Conservation (phyloP, 495 filamentous ascomycete genomes). For the Tuber brumale region DNA sequence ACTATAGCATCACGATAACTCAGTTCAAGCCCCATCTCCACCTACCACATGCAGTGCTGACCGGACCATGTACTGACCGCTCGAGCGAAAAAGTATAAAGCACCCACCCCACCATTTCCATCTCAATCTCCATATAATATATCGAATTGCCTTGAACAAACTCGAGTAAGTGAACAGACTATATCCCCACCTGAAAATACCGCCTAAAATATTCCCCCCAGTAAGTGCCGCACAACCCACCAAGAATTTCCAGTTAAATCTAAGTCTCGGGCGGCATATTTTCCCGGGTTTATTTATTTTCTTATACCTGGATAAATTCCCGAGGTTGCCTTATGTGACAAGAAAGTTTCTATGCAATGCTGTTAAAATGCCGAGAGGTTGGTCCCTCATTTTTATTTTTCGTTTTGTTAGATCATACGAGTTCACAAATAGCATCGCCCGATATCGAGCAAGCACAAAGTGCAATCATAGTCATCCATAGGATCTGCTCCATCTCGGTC, state of each 20-base stretch:
- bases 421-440: not conserved
- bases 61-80: too few species aligned
- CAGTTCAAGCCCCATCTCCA: too few species aligned
- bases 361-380: not conserved
- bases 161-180: not conserved
- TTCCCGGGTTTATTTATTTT: not conserved
- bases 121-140: not conserved
- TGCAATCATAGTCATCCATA: too few species aligned
- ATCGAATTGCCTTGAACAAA: not conserved
- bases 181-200: not conserved
- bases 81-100: too few species aligned
- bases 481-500: too few species aligned
- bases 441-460: not conserved
- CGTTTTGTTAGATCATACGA: too few species aligned
- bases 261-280: too few species aligned
- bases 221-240: not conserved
- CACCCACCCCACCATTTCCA: too few species aligned
- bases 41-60: too few species aligned
- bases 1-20: not conserved
- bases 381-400: not conserved
- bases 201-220: not conserved
- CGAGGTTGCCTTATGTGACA: too few species aligned
- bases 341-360: too few species aligned
- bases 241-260: not conserved
- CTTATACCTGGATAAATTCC: not conserved